Base-by-base conservation (phyloP, 2,329 filamentous ascomycete genomes). In the Daldinia sp. region DNA sequence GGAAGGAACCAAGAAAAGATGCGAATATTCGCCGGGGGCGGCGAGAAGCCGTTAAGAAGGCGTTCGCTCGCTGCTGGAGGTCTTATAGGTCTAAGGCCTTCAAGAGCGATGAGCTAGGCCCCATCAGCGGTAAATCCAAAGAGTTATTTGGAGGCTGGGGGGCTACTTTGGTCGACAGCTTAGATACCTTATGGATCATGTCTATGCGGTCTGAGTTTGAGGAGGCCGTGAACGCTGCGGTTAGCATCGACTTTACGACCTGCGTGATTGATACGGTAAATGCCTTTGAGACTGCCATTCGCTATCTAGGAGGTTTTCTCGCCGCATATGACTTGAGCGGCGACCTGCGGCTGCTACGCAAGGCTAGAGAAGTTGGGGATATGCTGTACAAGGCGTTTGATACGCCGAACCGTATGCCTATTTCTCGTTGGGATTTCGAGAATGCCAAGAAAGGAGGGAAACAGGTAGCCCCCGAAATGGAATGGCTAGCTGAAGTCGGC, bases 151-250 rank as follows among this genome's bases (percentile, higher is more conserved):
- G 81, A 5, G 79, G 80, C 42, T 85, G 84, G 77, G 82, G 77
- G 7, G 84, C 83, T 4, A 84, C 83, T 0, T 70, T 86, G 66
- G 81, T 86, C 12, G 84, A 86, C 73, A 74, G 68, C 44, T 59
- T 77, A 10, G 75, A 76, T 65, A 76, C 74, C 1, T 28, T 77
- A 10, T 76, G 77, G 75, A 85, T 86, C 30, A 84, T 86, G 83
- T 82, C 78, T 1, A 65, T 86, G 58, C 74, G 79, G 1, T 76
- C 81, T 1, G 84, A 86, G 58, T 85, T 86, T 63, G 77, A 81
- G 35, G 71, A 79, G 42, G 84, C 84, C 4, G 79, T 85, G 7
- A 74, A 76, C 44, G 82, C 81, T 13, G 73, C 82, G 6, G 61
- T 63, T 18, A 75, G 77, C 9, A 83, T 86, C 64, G 81, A 85